A percentile compares a stretch with the other conserved stretches of the same genome.
Conservation (phyloP, 2,329 filamentous ascomycete genomes). For the Aspergillus tanneri region DNA sequence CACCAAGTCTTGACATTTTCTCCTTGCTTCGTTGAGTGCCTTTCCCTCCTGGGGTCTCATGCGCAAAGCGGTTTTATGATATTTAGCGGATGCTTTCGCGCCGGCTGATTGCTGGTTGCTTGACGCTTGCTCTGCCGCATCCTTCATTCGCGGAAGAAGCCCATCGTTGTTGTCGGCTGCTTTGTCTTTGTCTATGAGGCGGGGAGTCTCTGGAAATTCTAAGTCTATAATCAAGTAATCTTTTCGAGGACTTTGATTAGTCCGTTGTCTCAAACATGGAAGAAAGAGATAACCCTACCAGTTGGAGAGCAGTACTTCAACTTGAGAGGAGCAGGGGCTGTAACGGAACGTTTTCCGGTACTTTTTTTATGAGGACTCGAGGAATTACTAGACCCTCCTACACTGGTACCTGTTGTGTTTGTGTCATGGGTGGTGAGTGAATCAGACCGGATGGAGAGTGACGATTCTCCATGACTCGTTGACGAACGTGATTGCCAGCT, state of each 20-base stretch:
- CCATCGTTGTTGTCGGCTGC: background rate
- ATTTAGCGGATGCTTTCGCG: background rate
- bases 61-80: background rate
- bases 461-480: background rate
- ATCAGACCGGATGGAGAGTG: background rate
- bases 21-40: background rate
- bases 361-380: background rate
- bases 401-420: background rate
- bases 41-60: background rate
- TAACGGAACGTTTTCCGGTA: background rate
- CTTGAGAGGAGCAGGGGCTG: background rate
- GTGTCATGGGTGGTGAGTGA: conserved; percentile 6
- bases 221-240: conserved; percentile 17
- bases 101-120: background rate
- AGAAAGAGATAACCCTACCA: conserved; percentile 2
- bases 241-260: background rate
- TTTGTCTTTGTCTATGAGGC: background rate
- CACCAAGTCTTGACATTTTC: conserved; percentile 13
- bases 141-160: background rate
- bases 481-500: conserved; percentile 8
- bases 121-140: background rate
- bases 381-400: background rate
- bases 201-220: conserved; percentile 3
- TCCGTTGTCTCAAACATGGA: background rate
- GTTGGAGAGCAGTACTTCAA: conserved; percentile 12